Base-by-base conservation (phyloP, 1,139 yeast genomes). In the Lodderomyces margitis region DNA sequence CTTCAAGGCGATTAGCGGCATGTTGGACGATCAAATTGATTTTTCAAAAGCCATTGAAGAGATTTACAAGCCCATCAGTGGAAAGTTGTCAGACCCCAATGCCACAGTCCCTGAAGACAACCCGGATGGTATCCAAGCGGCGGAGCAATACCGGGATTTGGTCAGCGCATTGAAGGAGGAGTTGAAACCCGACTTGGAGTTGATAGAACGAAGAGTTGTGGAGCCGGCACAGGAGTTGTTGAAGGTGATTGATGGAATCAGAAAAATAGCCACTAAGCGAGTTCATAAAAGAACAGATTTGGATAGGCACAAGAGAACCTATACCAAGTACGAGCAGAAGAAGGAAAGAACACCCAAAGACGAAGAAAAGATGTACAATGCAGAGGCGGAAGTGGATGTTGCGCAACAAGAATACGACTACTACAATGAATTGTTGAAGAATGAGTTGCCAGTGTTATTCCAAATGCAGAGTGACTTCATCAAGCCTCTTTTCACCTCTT, bases 321-420 rank as follows among this genome's bases (percentile, higher is more conserved):
- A 81, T 57, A 77, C 75, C 59, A 89, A 87, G 66, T 74, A 78
- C 49, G 94, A 87, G 58, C 82, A 75, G 41, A 91, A 89, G 70
- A 83, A 86, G 61, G 96, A 91, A 55, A 79, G 81, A 49, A 81
- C 85, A 6, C 75, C 83, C 36, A 91, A 89, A 66, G 97, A 89
- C 56, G 98, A 92, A 62, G 96, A 92, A 67, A 84, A 74, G 58
- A 68, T 88, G 75, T 91, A 88, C 71, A 79, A 75, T 53, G 89
- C 92, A 3, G 96, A 94, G 63, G 92, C 91, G 21, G 95, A 87
- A 42, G 80, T 88, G 47, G 89, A 84, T 53, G 78, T 87, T 51
- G 97, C 98, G 4, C 92, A 86, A 59, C 96, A 92, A 64, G 98
- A 94, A 63, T 94, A 80, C 65, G 95, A 92, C 61, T 92, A 92